These are phyloP conservation scores for Penicillium crystallinum DNA, from an alignment of 495 filamentous ascomycete genomes.

Conservation along the genomic window DNA sequence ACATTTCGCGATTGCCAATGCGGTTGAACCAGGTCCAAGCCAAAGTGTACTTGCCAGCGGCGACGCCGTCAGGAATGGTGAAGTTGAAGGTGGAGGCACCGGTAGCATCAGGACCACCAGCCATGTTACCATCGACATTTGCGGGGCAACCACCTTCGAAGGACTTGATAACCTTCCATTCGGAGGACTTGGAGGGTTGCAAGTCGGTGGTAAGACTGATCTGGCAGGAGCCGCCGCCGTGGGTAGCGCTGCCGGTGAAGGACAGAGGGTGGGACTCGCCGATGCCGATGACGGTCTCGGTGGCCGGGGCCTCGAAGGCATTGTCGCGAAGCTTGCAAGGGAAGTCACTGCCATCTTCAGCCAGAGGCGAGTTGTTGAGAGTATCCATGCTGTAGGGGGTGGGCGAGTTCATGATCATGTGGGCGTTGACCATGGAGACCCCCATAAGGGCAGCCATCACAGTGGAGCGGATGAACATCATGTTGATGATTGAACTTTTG, in stretches of 20 bases:
- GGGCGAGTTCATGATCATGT: constrained; percentile 69
- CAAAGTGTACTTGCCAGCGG: constrained; percentile 56
- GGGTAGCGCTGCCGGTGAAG: constrained; percentile 54
- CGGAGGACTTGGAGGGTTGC: constrained; percentile 43
- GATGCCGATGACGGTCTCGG: constrained; percentile 28
- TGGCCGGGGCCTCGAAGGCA: constrained; percentile 18
- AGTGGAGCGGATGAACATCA: constrained; percentile 35
- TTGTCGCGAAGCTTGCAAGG: constrained; percentile 63
- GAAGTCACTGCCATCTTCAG: constrained; percentile 57
- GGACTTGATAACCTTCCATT: constrained; percentile 78
- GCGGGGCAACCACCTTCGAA: constrained; percentile 75
- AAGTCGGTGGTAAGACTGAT: constrained; percentile 73
- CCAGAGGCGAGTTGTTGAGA: constrained; percentile 59
- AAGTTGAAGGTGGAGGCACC: constrained; percentile 37
- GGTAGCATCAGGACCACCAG: constrained; percentile 9
- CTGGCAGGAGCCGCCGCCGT: constrained; percentile 90
- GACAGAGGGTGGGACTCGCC: constrained; percentile 25
- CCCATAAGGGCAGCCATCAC: constrained; percentile 43
- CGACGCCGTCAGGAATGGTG: constrained; percentile 40
- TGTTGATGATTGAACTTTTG: constrained; percentile 21
- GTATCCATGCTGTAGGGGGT: constrained; percentile 53
- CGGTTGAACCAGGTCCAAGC: constrained; percentile 94
- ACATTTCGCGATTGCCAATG: constrained; percentile 84
- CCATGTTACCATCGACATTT: constrained; percentile 40
- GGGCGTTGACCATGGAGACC: constrained; percentile 47